A percentile compares a stretch with the other conserved stretches of the same genome.
Conservation (phyloP, 2,329 filamentous ascomycete species). For the Periconia macrospinosa region DNA sequence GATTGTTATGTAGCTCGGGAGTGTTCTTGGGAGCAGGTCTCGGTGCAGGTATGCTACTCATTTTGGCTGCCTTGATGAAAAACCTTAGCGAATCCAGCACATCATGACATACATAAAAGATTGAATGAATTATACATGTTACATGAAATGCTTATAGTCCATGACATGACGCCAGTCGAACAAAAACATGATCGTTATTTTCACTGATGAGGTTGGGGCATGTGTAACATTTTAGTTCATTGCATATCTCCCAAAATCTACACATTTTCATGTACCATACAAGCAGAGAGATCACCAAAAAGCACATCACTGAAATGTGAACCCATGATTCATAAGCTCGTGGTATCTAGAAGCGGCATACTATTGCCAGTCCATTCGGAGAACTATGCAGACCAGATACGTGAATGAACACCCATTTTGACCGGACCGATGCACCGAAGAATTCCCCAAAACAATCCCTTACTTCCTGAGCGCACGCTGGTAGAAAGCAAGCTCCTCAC, state of each 20-base stretch:
- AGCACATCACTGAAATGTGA: constrained; percentile 31
- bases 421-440: constrained; percentile 45
- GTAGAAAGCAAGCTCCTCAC: constrained; percentile 99
- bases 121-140: too few relatives aligned
- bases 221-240: not conserved
- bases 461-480: constrained; percentile 99
- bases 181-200: too few relatives aligned
- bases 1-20: too few relatives aligned
- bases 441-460: constrained; percentile 47
- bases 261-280: not conserved
- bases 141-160: too few relatives aligned
- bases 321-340: constrained; percentile 42
- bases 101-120: too few relatives aligned
- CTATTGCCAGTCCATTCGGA: constrained; percentile 42
- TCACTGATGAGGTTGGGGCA: too few relatives aligned
- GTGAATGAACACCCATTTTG: constrained; percentile 46
- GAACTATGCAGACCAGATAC: constrained; percentile 46
- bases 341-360: constrained; percentile 45
- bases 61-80: too few relatives aligned
- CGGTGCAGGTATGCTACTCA: too few relatives aligned
- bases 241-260: not conserved
- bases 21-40: too few relatives aligned
- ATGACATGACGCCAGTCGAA: too few relatives aligned
- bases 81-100: too few relatives aligned
- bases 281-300: not conserved